These are phyloP conservation scores for Cucurbita maxima DNA, from an alignment of 306 rosid species.

Conservation along the genomic window DNA sequence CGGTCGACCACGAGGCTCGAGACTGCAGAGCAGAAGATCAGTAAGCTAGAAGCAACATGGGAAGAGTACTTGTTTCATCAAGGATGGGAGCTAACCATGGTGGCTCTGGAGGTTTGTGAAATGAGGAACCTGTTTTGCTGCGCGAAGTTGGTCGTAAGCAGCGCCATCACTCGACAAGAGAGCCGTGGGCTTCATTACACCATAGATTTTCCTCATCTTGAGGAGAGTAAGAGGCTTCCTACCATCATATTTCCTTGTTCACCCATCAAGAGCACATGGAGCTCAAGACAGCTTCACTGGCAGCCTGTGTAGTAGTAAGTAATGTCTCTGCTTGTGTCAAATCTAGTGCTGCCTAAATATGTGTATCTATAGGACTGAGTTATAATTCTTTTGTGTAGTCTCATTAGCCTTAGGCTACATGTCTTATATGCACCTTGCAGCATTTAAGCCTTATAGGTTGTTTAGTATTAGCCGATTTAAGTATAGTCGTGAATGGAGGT, in stretches of 20 bases:
- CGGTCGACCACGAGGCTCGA: conserved; percentile 65
- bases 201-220: conserved; percentile 66
- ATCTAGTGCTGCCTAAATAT: not conserved
- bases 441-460: not conserved
- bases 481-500: not conserved
- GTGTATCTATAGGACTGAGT: not conserved
- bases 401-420: not conserved
- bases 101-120: conserved; percentile 69
- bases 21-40: conserved; percentile 53
- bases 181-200: conserved; percentile 94
- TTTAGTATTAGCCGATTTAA: not conserved
- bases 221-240: conserved; percentile 85
- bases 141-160: conserved; percentile 71
- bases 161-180: conserved; percentile 83
- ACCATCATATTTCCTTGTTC: conserved; percentile 76
- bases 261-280: conserved; percentile 44
- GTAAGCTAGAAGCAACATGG: conserved; percentile 62
- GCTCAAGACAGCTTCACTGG: conserved; percentile 66
- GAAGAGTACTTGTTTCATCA: conserved; percentile 49
- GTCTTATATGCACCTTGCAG: not conserved
- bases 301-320: conserved; percentile 23
- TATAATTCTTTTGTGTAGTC: not conserved
- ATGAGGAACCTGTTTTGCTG: conserved; percentile 91
- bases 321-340: not conserved
- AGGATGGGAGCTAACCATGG: conserved; percentile 84